Percentiles rank a stretch among this genome's conserved stretches.
These are phyloP conservation scores for Nakazawaea ernobii DNA, from an alignment of 805 yeast species.

Conservation along the genomic window DNA sequence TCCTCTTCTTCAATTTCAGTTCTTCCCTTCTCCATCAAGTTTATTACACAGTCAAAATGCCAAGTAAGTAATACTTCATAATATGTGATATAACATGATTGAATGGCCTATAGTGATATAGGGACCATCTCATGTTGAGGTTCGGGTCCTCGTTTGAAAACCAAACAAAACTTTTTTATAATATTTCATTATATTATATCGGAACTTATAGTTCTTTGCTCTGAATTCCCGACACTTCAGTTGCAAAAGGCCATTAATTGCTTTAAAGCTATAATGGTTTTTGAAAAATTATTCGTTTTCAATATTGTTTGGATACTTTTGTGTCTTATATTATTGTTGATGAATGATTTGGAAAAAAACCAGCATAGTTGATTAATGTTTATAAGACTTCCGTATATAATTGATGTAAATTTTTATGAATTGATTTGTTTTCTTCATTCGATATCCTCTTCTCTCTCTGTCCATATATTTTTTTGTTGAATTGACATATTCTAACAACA, in stretches of 20 bases:
- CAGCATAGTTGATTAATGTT: not conserved
- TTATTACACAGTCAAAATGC: constrained; percentile 42
- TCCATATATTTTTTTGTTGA: not conserved
- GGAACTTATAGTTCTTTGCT: constrained; percentile 34
- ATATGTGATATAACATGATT: constrained; percentile 3
- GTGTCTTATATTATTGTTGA: too few species aligned
- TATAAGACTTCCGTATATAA: not conserved
- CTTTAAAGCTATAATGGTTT: not conserved
- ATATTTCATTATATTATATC: constrained; percentile 14
- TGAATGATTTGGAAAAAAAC: too few species aligned
- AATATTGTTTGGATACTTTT: too few species aligned
- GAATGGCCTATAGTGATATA: constrained; percentile 2
- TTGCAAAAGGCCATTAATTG: constrained; percentile 27
- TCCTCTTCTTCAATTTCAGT: not conserved
- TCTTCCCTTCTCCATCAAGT: constrained; percentile 1
- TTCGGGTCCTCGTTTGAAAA: constrained; percentile 61
- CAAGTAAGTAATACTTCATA: constrained; percentile 43
- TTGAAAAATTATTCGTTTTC: too few species aligned
- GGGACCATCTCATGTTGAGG: constrained; percentile 32
- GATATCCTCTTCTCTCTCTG: not conserved
- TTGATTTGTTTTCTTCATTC: not conserved
- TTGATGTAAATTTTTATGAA: not conserved
- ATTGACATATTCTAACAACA: constrained; percentile 1
- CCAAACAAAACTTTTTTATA: constrained; percentile 5
- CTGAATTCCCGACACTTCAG: constrained; percentile 91